Evolutionary conservation across 148 eudicot genomes (phyloP), one percentile per base, ranked within the genome.

Genomic region (Vaccinium darrowii): DNA sequence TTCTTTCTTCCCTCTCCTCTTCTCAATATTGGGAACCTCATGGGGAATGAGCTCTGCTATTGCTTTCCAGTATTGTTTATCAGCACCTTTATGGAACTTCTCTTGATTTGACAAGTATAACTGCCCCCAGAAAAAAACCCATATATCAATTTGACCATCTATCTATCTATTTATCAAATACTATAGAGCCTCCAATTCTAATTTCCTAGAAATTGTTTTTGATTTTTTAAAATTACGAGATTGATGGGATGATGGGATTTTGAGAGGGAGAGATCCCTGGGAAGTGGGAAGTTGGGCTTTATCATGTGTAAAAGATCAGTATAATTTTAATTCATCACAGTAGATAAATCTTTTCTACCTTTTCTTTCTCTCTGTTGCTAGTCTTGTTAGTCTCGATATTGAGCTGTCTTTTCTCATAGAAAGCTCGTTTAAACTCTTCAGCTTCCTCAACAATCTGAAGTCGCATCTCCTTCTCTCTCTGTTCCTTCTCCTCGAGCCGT

Each of bases 31-130:
- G 76, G 98, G 89, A 88, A 96, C 93, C 92, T 96, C 99, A 15
- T 91, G 87, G 77, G 99, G 99, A 85, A 96, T 88, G 88, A 96
- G 90, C 78, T 96, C 99, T 21, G 94, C 92, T 53, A 95, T 95
- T 27, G 98, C 92, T 89, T 94, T 95, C 98, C 98, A 95, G 90
- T 94, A 94, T 58, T 95, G 95, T 87, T 93, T 91, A 76, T 94
- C 94, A 12, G 96, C 94, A 65, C 91, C 92, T 91, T 95, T 95
- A 11, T 95, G 98, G 94, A 95, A 95, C 84, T 90, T 97, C 85
- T 94, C 99, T 91, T 93, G 96, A 87, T 88, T 89, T 14, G 92
- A 90, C 92, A 93, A 83, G 89, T 81, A 90, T 62, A 90, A 23
- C 99, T 97, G 90, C 43, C 81, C 84, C 84, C 83, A 19, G 52